Conservation (phyloP, 2,329 filamentous ascomycete genomes). For the Parascedosporium putredinis region DNA sequence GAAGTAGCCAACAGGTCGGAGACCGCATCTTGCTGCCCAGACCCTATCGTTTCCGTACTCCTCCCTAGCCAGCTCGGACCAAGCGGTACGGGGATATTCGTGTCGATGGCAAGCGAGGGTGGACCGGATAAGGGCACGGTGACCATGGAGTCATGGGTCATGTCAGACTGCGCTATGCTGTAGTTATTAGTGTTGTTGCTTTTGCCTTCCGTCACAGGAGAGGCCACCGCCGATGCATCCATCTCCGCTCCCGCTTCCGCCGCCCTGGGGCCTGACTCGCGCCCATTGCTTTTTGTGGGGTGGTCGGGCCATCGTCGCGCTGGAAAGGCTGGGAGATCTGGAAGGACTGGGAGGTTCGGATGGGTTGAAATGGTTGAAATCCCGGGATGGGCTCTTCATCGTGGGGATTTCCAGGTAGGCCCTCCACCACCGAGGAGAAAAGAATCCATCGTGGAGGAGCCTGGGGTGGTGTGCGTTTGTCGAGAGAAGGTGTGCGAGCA, state of each 20-base stretch:
- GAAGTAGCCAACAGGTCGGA: conserved; percentile 10
- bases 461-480: not conserved
- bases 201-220: not conserved
- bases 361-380: not conserved
- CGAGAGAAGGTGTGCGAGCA: not conserved
- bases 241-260: too few relatives aligned
- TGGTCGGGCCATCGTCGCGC: not conserved
- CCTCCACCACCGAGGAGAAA: not conserved
- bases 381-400: not conserved
- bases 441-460: not conserved
- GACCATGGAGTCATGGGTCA: conserved; percentile 59
- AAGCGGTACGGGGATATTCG: conserved; percentile 22
- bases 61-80: conserved; percentile 14
- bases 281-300: conserved; percentile 4
- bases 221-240: not conserved
- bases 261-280: not conserved
- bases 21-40: conserved; percentile 21
- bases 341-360: too few relatives aligned
- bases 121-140: conserved; percentile 55
- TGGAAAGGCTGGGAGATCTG: not conserved
- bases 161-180: conserved; percentile 2
- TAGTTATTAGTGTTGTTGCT: conserved; percentile 5
- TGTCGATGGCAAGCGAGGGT: conserved; percentile 40
- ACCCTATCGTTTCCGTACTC: conserved; percentile 16
- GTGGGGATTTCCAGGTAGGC: not conserved